These are phyloP conservation scores for Talaromyces thailandensis DNA, from an alignment of 495 filamentous ascomycete genomes.

Conservation along the genomic window DNA sequence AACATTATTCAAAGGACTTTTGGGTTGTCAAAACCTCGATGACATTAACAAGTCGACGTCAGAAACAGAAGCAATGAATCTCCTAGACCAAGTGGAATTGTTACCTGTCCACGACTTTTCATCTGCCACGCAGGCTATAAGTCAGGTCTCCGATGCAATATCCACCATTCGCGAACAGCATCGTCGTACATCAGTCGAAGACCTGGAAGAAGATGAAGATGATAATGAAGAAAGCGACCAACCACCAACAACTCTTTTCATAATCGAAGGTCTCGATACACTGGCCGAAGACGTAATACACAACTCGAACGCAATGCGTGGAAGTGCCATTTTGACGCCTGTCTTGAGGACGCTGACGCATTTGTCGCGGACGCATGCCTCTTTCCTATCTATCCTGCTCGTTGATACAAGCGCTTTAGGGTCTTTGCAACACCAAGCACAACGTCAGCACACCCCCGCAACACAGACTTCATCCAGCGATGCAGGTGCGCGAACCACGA, in stretches of 20 bases:
- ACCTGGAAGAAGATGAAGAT: background rate
- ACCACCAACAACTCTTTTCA: constrained; percentile 14
- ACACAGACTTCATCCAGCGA: background rate
- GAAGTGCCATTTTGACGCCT: constrained; percentile 26
- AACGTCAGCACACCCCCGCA: background rate
- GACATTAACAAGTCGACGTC: constrained; percentile 13
- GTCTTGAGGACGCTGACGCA: constrained; percentile 25
- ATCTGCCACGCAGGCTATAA: constrained; percentile 26
- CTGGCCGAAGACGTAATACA: constrained; percentile 30
- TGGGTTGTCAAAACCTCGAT: background rate
- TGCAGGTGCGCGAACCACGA: background rate
- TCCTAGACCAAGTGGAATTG: constrained; percentile 29
- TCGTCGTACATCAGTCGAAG: background rate
- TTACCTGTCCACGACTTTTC: constrained; percentile 28
- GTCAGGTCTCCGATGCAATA: constrained; percentile 20
- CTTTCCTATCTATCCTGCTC: constrained; percentile 26
- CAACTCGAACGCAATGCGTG: constrained; percentile 29
- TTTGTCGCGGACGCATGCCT: constrained; percentile 19
- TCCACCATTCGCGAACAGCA: constrained; percentile 11
- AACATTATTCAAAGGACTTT: constrained; percentile 42
- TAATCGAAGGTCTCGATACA: constrained; percentile 31
- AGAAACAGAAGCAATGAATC: constrained; percentile 23
- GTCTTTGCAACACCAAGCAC: background rate
- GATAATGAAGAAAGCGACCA: background rate
- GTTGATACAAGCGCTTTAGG: constrained; percentile 33